Evolutionary conservation across 2,329 filamentous ascomycete species (phyloP), one percentile per base, ranked within the genome.

Genomic region (Pseudogymnoascus sp.): DNA sequence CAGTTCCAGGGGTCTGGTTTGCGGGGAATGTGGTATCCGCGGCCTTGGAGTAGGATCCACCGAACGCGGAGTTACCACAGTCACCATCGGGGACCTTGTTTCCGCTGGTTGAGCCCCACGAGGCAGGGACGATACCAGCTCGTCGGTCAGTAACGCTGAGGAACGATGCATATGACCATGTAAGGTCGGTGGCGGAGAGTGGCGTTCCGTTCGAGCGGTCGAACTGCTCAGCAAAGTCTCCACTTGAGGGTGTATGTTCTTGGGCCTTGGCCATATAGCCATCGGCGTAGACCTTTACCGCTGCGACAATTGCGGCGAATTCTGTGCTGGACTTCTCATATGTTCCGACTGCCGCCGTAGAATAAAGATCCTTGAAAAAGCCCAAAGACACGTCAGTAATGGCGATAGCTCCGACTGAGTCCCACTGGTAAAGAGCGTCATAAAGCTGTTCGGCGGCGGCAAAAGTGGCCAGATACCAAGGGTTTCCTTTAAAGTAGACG

Each of bases 381-480:
- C 81, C 70, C 7, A 91, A 77, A 0, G 88, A 91, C 1, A 79
- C 79, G 0, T 78, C 74, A 4, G 84, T 87, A 54, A 93, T 81
- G 0, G 79, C 81, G 67, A 95, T 80, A 5, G 79, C 85, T 1
- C 84, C 85, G 25, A 79, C 73, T 36, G 77, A 74, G 64, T 86
- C 79, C 88, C 88, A 93, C 58, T 87, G 84, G 65, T 87, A 86
- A 1, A 92, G 69, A 1, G 90, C 87, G 67, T 89, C 86, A 71
- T 92, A 93, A 2, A 95, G 81, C 70, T 89, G 86, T 73, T 94
- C 90, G 2, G 89, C 90, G 0, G 88, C 88, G 1, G 88, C 89
- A 30, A 91, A 78, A 1, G 88, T 93, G 67, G 82, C 82, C 11
- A 93, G 79, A 68, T 91, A 89, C 90, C 90, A 94, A 1, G 90